These are phyloP conservation scores for Exserohilum rostratum DNA, from an alignment of 2,329 filamentous ascomycete genomes.

Conservation along the genomic window DNA sequence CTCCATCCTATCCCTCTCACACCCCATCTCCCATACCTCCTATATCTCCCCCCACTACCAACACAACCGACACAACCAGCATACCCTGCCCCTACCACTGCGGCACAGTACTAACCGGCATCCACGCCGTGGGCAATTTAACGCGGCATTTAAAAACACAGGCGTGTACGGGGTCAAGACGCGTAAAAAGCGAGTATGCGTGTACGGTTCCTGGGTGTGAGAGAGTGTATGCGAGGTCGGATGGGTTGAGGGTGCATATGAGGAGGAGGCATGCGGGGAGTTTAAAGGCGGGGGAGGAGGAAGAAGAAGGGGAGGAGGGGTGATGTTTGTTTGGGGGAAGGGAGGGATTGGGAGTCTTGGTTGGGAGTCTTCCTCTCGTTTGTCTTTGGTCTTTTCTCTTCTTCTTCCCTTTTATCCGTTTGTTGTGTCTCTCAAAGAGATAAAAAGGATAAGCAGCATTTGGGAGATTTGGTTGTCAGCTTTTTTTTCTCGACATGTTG, in stretches of 20 bases:
- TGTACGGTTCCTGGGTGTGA: constrained; percentile 29
- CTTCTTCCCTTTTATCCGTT: no score
- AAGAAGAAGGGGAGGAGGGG: background rate
- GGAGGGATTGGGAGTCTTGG: background rate
- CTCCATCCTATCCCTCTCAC: no score
- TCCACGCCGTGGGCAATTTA: constrained; percentile 37
- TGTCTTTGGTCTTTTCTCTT: no score
- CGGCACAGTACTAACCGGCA: constrained; percentile 28
- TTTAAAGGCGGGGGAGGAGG: background rate
- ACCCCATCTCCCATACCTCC: no score
- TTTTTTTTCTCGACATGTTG: no score
- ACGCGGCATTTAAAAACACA: constrained; percentile 36
- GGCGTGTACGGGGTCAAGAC: constrained; percentile 18
- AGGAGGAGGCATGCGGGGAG: constrained; percentile 17
- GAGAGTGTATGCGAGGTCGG: constrained; percentile 34
- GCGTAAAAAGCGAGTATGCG: background rate
- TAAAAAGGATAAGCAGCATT: no score
- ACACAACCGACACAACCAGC: constrained; percentile 2
- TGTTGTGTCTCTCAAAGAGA: no score
- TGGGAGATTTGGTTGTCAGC: no score
- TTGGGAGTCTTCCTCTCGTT: no score
- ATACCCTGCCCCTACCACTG: constrained; percentile 31
- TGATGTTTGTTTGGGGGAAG: background rate
- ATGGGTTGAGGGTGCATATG: constrained; percentile 30
- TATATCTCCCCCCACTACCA: no score